These are phyloP conservation scores for Botrytis hyacinthi DNA, from an alignment of 2,329 filamentous ascomycete species.

Conservation along the genomic window DNA sequence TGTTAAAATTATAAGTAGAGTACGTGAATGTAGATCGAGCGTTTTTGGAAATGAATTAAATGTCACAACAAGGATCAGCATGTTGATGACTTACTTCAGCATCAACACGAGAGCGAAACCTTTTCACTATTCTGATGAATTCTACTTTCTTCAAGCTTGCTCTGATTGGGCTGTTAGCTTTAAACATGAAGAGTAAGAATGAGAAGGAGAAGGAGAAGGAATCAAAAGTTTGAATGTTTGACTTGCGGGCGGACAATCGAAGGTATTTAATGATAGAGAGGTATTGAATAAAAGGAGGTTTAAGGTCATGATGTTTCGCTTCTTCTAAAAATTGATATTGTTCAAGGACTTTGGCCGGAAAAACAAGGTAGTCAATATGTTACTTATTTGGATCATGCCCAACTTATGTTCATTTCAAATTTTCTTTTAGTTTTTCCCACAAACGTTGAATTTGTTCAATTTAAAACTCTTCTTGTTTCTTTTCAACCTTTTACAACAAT, in stretches of 20 bases:
- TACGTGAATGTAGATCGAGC: background rate
- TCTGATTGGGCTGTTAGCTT: background rate
- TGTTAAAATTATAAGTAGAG: background rate
- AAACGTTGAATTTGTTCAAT: background rate
- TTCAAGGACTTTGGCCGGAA: background rate
- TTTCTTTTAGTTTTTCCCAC: background rate
- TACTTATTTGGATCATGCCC: background rate
- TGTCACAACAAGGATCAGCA: background rate
- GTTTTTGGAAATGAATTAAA: too few relatives aligned
- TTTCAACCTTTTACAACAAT: background rate
- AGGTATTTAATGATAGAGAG: background rate
- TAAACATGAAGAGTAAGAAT: background rate
- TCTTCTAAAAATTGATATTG: background rate
- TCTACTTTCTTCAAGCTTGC: background rate
- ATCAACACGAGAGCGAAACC: background rate
- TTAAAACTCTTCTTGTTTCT: background rate
- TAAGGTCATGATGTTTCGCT: background rate
- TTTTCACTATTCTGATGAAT: background rate
- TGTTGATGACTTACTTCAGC: background rate
- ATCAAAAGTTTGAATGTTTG: fast-evolving
- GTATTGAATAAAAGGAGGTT: background rate
- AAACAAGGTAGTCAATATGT: background rate
- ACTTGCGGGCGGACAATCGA: background rate
- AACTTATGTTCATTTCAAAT: background rate
- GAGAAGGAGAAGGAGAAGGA: background rate